Percentiles rank a stretch among this genome's conserved stretches.
phyloP scores from a whole-genome alignment of 108 stramenopile genomes.

The Fragilaria crotonensis region DNA sequence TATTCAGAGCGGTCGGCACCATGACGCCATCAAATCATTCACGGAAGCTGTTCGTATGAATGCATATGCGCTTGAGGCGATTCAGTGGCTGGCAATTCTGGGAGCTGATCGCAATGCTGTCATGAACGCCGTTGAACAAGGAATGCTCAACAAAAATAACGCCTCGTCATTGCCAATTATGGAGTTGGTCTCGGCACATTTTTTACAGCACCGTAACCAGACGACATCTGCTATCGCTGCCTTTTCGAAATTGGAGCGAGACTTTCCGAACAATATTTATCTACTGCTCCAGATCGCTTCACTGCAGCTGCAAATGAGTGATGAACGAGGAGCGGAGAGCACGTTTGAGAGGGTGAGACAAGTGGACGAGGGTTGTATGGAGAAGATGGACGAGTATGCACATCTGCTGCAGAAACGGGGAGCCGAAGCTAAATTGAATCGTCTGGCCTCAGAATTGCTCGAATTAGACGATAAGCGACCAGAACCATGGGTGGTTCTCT shows the following conservation, averaged over 20 bases:
- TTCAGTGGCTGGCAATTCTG: conserved; percentile 39
- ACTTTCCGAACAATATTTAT: conserved; percentile 65
- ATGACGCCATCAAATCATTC: conserved; percentile 46
- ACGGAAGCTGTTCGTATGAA: conserved; percentile 44
- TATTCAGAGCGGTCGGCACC: conserved; percentile 31
- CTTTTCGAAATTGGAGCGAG: conserved; percentile 46
- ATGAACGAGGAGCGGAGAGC: conserved; percentile 39
- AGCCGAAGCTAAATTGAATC: conserved; percentile 43
- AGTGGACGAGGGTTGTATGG: conserved; percentile 34
- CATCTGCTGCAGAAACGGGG: conserved; percentile 47
- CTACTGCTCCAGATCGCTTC: conserved; percentile 54
- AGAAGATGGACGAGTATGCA: conserved; percentile 74
- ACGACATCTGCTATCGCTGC: conserved; percentile 35
- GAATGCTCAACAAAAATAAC: conserved; percentile 12
- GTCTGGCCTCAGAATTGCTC: conserved; percentile 51
- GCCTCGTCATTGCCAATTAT: conserved; percentile 9
- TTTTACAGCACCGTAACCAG: conserved; percentile 31
- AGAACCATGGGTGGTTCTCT: conserved; percentile 69
- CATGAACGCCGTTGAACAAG: conserved; percentile 30
- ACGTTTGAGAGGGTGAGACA: conserved; percentile 45
- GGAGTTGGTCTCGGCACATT: conserved; percentile 31
- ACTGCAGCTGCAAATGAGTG: conserved; percentile 58
- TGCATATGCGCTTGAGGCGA: conserved; percentile 68
- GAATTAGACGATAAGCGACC: conserved; percentile 69
- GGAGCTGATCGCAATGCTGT: conserved; percentile 32